A percentile compares a stretch with the other conserved stretches of the same genome.
phyloP scores from a whole-genome alignment of 176 grass and related monocot species.

The Raddia distichophylla region DNA sequence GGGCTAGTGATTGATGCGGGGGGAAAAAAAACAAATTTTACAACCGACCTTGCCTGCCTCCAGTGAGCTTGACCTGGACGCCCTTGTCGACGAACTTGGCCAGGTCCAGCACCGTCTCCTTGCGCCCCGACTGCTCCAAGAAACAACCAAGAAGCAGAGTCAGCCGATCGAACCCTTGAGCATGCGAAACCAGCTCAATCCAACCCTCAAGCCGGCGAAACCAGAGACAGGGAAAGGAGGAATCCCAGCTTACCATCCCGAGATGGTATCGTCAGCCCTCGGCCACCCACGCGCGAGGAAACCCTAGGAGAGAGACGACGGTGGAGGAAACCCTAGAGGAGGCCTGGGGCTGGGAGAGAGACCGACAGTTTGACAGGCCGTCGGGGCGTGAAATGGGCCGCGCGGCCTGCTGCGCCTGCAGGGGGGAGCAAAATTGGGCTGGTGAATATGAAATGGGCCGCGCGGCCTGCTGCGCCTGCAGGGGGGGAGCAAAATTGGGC shows the following conservation, averaged over 20 bases:
- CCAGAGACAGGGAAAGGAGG: neutral
- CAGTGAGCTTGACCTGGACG: slow-evolving; percentile 96
- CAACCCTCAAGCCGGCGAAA: neutral
- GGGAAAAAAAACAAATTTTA: neutral
- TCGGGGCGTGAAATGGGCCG: too few species aligned
- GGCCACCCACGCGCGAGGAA: too few species aligned
- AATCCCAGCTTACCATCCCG: neutral
- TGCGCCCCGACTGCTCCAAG: slow-evolving; percentile 74
- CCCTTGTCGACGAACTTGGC: slow-evolving; percentile 98
- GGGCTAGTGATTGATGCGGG: neutral
- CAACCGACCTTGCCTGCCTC: slow-evolving; percentile 74
- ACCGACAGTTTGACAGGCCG: too few species aligned
- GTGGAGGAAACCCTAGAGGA: too few species aligned
- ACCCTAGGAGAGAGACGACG: too few species aligned
- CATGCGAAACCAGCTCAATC: neutral
- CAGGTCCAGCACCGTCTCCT: slow-evolving; percentile 90
- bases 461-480: too few species aligned
- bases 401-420: too few species aligned
- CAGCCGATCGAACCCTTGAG: neutral
- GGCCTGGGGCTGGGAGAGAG: too few species aligned
- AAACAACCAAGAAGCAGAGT: neutral
- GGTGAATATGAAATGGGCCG: too few species aligned
- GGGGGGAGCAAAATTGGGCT: too few species aligned
- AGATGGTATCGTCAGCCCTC: neutral
- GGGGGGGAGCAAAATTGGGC: too few species aligned